Evolutionary conservation across 371 early-diverging fungal species (phyloP).

Genomic region (Lichtheimia ramosa): DNA sequence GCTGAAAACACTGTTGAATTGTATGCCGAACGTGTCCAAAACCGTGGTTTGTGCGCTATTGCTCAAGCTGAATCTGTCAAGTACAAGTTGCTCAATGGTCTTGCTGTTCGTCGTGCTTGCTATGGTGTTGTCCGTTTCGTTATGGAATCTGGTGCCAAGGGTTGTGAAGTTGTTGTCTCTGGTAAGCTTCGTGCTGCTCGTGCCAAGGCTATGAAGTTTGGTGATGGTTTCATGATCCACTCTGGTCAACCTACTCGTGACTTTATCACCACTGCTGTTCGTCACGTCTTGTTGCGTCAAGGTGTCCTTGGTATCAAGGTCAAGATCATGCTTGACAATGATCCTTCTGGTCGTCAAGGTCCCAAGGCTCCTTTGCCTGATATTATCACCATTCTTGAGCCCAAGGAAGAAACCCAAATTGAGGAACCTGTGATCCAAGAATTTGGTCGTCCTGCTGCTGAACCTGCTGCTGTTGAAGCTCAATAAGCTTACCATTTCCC

Average conservation of each 20-base stretch:
- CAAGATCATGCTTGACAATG: constrained; percentile 99
- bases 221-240: constrained; percentile 99
- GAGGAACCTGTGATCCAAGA: constrained; percentile 77
- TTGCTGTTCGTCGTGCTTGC: constrained; percentile 98
- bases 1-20: constrained; percentile 97
- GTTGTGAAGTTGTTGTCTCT: constrained; percentile 99
- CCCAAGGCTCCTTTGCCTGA: constrained; percentile 98
- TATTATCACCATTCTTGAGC: constrained; percentile 93
- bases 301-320: constrained; percentile 99
- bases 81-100: constrained; percentile 96
- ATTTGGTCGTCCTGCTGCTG: constrained; percentile 59
- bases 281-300: constrained; percentile 99
- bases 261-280: constrained; percentile 97
- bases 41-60: constrained; percentile 99
- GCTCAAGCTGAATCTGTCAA: constrained; percentile 99
- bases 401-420: constrained; percentile 84
- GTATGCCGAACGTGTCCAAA: constrained; percentile 98
- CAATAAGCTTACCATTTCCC: constrained; percentile 11
- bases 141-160: constrained; percentile 99
- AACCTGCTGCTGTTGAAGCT: constrained; percentile 45
- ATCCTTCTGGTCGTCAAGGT: constrained; percentile 95
- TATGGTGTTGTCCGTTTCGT: constrained; percentile 99
- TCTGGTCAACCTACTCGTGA: constrained; percentile 98
- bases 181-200: constrained; percentile 99
- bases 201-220: constrained; percentile 99